A percentile compares a stretch with the other conserved stretches of the same genome.
Evolutionary conservation across 1,284 basidiomycete genomes (phyloP).

Genomic region (Trametes versicolor): DNA sequence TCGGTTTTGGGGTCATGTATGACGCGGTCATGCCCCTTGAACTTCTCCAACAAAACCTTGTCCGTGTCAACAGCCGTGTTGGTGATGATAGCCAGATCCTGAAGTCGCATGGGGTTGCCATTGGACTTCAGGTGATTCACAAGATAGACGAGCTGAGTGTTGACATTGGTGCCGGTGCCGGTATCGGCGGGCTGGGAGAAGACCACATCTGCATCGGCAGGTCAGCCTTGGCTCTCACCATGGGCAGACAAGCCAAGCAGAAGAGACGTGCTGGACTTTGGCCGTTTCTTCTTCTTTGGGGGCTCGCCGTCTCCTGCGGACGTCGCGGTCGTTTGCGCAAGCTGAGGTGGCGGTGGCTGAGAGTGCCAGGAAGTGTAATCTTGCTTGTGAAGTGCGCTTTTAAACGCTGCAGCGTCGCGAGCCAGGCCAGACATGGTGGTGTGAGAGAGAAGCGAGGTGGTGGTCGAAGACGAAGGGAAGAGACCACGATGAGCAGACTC

Average conservation of each 20-base stretch:
- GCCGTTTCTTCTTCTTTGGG: constrained; percentile 68
- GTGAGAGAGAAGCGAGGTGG: constrained; percentile 6
- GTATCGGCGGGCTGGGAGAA: constrained; percentile 89
- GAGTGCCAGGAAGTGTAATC: constrained; percentile 81
- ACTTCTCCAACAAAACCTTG: constrained; percentile 76
- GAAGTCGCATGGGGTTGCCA: constrained; percentile 81
- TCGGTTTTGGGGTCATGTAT: constrained; percentile 84
- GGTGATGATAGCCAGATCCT: constrained; percentile 86
- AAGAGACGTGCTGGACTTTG: constrained; percentile 67
- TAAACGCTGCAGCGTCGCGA: constrained; percentile 75
- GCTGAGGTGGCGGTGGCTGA: constrained; percentile 53
- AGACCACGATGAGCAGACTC: constrained; percentile 3
- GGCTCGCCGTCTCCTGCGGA: constrained; percentile 42
- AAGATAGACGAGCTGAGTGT: constrained; percentile 88
- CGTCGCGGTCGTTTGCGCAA: constrained; percentile 34
- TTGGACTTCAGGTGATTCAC: constrained; percentile 83
- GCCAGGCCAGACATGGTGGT: constrained; percentile 69
- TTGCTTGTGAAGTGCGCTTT: constrained; percentile 65
- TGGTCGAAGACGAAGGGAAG: constrained; percentile 10
- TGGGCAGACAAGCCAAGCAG: constrained; percentile 33
- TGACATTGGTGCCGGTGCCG: constrained; percentile 82
- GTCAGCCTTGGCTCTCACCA: constrained; percentile 39
- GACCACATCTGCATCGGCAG: constrained; percentile 62
- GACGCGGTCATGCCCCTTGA: constrained; percentile 83
- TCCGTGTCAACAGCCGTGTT: constrained; percentile 81